Percentiles rank a stretch among this genome's conserved stretches.
Conservation (phyloP, 2,329 filamentous ascomycete species). For the Tricladium varicosporioides region DNA sequence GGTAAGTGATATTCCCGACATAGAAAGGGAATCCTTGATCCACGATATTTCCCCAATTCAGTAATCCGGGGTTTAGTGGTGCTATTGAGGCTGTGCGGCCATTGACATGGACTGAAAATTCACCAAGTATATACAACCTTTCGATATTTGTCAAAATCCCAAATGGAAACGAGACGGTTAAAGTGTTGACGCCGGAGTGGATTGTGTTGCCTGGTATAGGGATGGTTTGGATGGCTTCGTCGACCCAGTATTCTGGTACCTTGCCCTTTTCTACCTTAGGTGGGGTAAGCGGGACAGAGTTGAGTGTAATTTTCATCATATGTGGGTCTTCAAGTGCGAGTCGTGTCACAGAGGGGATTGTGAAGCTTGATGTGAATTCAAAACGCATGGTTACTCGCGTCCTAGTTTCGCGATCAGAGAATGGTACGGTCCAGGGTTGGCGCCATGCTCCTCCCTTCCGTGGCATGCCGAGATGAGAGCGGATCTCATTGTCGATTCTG, state of each 20-base stretch:
- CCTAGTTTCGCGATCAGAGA: constrained; percentile 20
- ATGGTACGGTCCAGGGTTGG: constrained; percentile 31
- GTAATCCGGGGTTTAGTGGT: constrained; percentile 9
- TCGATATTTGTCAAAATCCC: constrained; percentile 33
- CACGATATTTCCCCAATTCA: constrained; percentile 31
- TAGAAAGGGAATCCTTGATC: constrained; percentile 32
- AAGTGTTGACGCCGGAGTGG: constrained; percentile 22
- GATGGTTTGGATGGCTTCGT: constrained; percentile 32
- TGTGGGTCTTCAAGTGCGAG: constrained; percentile 31
- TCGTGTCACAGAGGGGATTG: constrained; percentile 9
- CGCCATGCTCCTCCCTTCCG: constrained; percentile 28
- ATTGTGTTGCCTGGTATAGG: constrained; percentile 23
- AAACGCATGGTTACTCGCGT: constrained; percentile 27
- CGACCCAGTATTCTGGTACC: constrained; percentile 31
- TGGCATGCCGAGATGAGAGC: constrained; percentile 25
- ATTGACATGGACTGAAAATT: constrained; percentile 27
- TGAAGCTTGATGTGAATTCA: constrained; percentile 24
- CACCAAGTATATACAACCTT: constrained; percentile 32
- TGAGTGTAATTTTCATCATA: constrained; percentile 24
- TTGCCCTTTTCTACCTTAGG: neutral
- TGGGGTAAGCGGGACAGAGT: constrained; percentile 14
- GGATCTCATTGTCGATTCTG: constrained; percentile 33
- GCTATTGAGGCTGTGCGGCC: constrained; percentile 3
- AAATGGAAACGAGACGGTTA: constrained; percentile 30
- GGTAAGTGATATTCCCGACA: constrained; percentile 30